A percentile compares a stretch with the other conserved stretches of the same genome.
These are phyloP conservation scores for Penicillium chermesinum DNA, from an alignment of 495 filamentous ascomycete species.

Conservation along the genomic window DNA sequence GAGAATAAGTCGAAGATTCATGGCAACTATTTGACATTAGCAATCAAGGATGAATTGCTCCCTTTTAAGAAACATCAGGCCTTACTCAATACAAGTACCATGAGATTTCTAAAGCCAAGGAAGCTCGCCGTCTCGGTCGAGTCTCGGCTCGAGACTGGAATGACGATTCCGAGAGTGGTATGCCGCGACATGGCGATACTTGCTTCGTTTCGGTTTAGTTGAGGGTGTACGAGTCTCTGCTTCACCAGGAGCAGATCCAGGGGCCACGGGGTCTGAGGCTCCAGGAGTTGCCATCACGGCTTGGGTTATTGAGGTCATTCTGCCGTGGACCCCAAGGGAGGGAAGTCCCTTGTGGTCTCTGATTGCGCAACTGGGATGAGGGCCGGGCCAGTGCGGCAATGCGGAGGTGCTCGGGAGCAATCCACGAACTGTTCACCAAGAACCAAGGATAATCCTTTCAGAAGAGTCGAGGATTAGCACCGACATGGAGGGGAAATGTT, in stretches of 20 bases:
- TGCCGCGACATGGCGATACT: slow-evolving; percentile 85
- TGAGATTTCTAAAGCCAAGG: slow-evolving; percentile 88
- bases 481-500: not conserved
- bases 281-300: slow-evolving; percentile 12
- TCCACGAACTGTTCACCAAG: not conserved
- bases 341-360: not conserved
- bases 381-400: not conserved
- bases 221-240: slow-evolving; percentile 5
- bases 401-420: not conserved
- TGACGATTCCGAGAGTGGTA: slow-evolving; percentile 66
- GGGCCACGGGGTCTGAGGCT: slow-evolving; percentile 1
- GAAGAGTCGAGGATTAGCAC: not conserved
- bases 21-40: slow-evolving; percentile 58
- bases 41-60: not conserved
- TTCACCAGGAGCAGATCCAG: slow-evolving; percentile 6
- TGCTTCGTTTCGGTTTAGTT: slow-evolving; percentile 31
- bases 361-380: slow-evolving; percentile 1
- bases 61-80: not conserved
- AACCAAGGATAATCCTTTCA: not conserved
- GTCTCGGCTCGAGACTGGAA: slow-evolving; percentile 84
- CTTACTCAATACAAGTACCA: slow-evolving; percentile 86
- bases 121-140: slow-evolving; percentile 70
- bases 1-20: slow-evolving; percentile 87
- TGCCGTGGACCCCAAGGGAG: not conserved
- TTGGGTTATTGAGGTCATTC: slow-evolving; percentile 19